Evolutionary conservation across 495 filamentous ascomycete species (phyloP).

Genomic region (Bacidia gigantensis): DNA sequence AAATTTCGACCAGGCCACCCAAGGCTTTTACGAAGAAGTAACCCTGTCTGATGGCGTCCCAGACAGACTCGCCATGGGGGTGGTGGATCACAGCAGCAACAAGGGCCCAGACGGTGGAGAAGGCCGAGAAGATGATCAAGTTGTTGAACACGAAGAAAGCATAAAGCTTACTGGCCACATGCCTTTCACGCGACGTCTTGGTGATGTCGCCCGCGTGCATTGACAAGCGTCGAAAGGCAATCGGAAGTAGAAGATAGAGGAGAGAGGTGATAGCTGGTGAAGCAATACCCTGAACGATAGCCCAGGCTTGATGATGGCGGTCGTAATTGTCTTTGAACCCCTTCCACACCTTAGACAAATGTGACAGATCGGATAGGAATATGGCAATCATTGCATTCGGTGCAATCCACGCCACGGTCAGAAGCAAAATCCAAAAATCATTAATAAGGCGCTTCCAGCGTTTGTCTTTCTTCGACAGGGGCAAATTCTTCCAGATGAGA

Average conservation of each 20-base stretch:
- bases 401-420: constrained; percentile 84
- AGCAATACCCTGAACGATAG: constrained; percentile 82
- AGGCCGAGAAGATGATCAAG: constrained; percentile 81
- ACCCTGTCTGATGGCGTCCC: constrained; percentile 51
- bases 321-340: constrained; percentile 53
- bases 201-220: constrained; percentile 71
- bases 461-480: constrained; percentile 48
- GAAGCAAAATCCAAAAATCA: constrained; percentile 63
- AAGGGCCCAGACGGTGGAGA: constrained; percentile 64
- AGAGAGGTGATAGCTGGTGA: constrained; percentile 85
- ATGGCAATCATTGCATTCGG: constrained; percentile 92
- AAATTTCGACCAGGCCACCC: constrained; percentile 57
- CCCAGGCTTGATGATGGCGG: constrained; percentile 53
- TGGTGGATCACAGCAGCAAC: constrained; percentile 46
- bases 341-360: constrained; percentile 69
- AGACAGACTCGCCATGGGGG: constrained; percentile 40
- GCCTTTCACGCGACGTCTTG: constrained; percentile 84
- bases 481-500: constrained; percentile 91
- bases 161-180: constrained; percentile 84
- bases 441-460: constrained; percentile 62
- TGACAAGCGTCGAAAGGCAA: constrained; percentile 75
- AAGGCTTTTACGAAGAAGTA: constrained; percentile 49
- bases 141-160: constrained; percentile 98
- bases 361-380: constrained; percentile 73
- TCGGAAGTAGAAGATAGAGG: constrained; percentile 77